Percentiles rank a stretch among this genome's conserved stretches.
These are phyloP conservation scores for Serendipita sp. DNA, from an alignment of 768 basidiomycete genomes.

Conservation along the genomic window DNA sequence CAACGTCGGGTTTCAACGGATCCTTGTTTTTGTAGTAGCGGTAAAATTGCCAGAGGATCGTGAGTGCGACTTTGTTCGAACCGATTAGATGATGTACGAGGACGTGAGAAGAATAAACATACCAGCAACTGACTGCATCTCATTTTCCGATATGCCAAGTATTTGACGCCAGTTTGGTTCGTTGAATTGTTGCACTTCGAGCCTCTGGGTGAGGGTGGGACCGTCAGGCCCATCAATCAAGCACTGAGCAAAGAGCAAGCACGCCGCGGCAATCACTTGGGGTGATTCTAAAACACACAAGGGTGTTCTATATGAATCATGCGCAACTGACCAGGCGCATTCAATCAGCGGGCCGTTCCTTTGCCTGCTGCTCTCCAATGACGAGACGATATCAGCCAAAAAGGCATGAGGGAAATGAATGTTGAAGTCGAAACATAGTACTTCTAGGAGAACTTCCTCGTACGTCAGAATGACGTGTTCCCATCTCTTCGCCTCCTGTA, in stretches of 20 bases:
- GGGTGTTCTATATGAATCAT: constrained; percentile 78
- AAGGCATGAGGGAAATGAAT: constrained; percentile 63
- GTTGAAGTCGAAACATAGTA: constrained; percentile 73
- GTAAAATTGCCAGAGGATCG: constrained; percentile 1
- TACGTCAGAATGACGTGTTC: constrained; percentile 52
- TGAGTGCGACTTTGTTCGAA: not conserved
- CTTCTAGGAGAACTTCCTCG: constrained; percentile 67
- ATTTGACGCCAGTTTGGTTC: not conserved
- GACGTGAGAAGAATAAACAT: not conserved
- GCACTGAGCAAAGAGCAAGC: constrained; percentile 61
- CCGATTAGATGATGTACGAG: not conserved
- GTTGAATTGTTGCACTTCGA: constrained; percentile 16
- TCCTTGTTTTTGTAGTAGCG: not conserved
- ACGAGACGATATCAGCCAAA: constrained; percentile 55
- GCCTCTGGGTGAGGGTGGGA: constrained; percentile 56
- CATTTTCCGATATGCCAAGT: not conserved
- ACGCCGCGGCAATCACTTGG: constrained; percentile 58
- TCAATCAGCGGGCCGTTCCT: constrained; percentile 24
- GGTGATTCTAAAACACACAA: constrained; percentile 57
- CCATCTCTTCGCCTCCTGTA: constrained; percentile 60
- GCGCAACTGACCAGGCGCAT: constrained; percentile 72
- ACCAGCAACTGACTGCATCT: not conserved
- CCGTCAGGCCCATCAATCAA: constrained; percentile 59
- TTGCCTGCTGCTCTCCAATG: constrained; percentile 26
- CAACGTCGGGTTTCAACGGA: not conserved